phyloP scores from a whole-genome alignment of 1,284 basidiomycete genomes.

The Omphalotus olearius region DNA sequence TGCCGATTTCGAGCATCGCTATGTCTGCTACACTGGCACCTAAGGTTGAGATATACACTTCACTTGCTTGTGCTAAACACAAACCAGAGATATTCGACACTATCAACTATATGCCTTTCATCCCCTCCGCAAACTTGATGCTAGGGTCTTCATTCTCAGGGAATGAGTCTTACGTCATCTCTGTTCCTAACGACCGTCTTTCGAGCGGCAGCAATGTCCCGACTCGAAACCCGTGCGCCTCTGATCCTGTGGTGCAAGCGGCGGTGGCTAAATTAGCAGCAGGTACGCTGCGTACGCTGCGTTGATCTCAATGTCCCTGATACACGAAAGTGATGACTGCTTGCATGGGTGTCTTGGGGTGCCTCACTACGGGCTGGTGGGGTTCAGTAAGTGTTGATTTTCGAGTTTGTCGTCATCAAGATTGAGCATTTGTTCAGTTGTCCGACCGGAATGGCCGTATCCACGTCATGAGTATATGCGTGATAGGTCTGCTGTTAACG shows the following conservation, averaged over 20 bases:
- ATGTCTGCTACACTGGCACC: conserved; percentile 57
- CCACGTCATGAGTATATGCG: conserved; percentile 56
- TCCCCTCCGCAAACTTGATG: conserved; percentile 6
- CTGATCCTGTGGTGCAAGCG: conserved; percentile 70
- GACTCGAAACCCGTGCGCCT: conserved; percentile 33
- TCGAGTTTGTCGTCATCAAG: conserved; percentile 2
- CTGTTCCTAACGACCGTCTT: neutral
- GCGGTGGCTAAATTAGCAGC: conserved; percentile 65
- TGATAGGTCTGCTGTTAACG: conserved; percentile 60
- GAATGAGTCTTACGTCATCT: neutral
- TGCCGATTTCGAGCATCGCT: conserved; percentile 52
- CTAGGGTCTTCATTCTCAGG: neutral
- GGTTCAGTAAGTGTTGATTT: conserved; percentile 49
- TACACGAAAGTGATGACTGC: conserved; percentile 48
- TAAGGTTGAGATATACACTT: conserved; percentile 59
- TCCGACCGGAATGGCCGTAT: conserved; percentile 81
- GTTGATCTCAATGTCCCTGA: neutral
- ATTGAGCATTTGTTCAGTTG: conserved; percentile 35
- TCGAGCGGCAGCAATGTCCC: conserved; percentile 7
- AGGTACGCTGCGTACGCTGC: conserved; percentile 31
- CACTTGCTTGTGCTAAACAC: conserved; percentile 49
- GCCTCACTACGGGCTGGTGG: conserved; percentile 85
- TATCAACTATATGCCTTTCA: conserved; percentile 14
- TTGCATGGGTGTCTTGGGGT: conserved; percentile 67
- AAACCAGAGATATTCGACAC: conserved; percentile 44